Conservation (phyloP, 148 eudicot species). For the Rhododendron kiyosumense region DNA sequence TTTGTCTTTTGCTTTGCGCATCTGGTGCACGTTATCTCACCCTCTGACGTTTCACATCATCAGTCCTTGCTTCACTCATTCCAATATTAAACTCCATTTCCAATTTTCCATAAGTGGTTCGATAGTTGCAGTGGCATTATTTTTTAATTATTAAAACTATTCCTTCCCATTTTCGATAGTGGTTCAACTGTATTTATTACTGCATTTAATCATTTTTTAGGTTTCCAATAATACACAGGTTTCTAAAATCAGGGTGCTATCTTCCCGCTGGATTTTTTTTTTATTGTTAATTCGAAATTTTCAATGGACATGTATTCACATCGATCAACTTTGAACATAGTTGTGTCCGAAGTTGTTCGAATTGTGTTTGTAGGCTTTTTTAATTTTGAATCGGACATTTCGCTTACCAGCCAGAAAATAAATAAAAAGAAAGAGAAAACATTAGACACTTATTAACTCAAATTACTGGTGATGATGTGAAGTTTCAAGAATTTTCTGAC, state of each 20-base stretch:
- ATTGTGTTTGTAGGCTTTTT: too few species aligned
- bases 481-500: neutral
- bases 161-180: neutral
- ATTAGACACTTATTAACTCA: neutral
- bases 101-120: neutral
- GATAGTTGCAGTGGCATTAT: neutral
- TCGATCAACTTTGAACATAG: too few species aligned
- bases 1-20: neutral
- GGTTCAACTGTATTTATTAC: neutral
- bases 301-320: too few species aligned
- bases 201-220: neutral
- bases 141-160: neutral
- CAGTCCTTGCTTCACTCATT: neutral
- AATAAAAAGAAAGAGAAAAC: neutral
- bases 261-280: neutral
- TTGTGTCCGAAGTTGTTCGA: too few species aligned
- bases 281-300: neutral
- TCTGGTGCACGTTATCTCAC: conserved; percentile 9
- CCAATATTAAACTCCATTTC: neutral
- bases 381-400: neutral
- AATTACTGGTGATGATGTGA: neutral
- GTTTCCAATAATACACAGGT: neutral
- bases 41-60: neutral
- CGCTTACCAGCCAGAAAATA: neutral
- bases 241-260: neutral